Base-by-base conservation (phyloP, 495 filamentous ascomycete species). In the Neurospora sp. region DNA sequence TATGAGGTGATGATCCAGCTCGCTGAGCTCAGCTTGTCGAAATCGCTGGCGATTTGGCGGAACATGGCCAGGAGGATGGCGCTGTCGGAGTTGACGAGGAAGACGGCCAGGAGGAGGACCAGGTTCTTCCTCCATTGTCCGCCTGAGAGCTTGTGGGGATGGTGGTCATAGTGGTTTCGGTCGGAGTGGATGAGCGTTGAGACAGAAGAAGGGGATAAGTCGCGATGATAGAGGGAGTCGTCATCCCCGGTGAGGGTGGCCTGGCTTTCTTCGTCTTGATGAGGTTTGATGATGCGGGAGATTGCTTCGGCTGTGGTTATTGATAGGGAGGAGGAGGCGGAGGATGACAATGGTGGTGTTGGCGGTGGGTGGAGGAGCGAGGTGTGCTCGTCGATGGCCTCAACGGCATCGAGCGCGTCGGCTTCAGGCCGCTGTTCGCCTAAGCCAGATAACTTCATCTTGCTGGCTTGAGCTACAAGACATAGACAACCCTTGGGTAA, bases 21-120 rank as follows among this genome's bases (percentile, higher is more conserved):
- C 6, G 74, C 72, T 22, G 74, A 73, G 39, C 42, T 71, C 14
- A 75, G 10, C 10, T 59, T 31, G 61, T 73, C 74, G 14, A 75
- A 75, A n/a, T 75, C 69, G 42, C 72, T 73, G 8, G 74, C 74
- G 10, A 75, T 73, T 20, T 75, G 69, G 41, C 74, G 74, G 70
- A 75, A 75, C 69, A 75, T 44, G 72, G 74, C 69, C 38, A 75
- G 53, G 22, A 75, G 44, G 68, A 75, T 75, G 65, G 74, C 74
- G 39, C 74, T 73, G 31, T 75, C 74, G 3, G 72, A 71, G 59
- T 75, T 75, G 74, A 75, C 74, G n/a, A 75, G 69, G 65, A 75
- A 73, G 27, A 73, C 74, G 10, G 72, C 74, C 22, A 75, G 72
- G 10, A 75, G 69, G 20, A 75, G 39, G 9, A 75, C 74, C 18